Base-by-base conservation (phyloP, 306 rosid genomes). In the Pueraria montana region DNA sequence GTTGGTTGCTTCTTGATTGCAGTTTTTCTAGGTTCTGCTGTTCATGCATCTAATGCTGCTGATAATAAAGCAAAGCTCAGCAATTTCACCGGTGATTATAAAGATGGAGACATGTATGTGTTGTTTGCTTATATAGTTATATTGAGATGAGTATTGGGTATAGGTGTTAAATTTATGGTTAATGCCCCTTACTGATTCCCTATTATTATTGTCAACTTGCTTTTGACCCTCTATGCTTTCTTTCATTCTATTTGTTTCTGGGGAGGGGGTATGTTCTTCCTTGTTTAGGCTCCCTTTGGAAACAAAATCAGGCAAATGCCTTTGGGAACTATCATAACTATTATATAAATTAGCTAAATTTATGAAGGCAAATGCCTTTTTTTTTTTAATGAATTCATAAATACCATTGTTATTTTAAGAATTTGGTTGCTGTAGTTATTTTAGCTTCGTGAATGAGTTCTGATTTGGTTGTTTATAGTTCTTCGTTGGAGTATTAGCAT, bases 1-100 rank as follows among this genome's bases (percentile, higher is more conserved):
- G 98, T 91, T 72, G 99, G 81, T 53, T 95, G 99, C 89, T 93
- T 95, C 84, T 84, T 93, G 88, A 38, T 93, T 46, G 97, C 99
- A 5, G 99, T 92, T 71, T 92, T 91, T 86, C 91, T 95, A 53
- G 99, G 96, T 42, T 88, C 97, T 30, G 89, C 90, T 68, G 99
- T 95, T 77, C 96, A 93, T 89, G 80, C 97, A 66, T 95, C 99
- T 63, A 95, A 95, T 85, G 80, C 89, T 50, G 78, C 91, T 46
- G 99, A 92, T 86, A 88, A 95, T 67, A 80, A 89, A 24, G 94
- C 80, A 48, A 95, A 95, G 83, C 98, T 95, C 72, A 72, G 77
- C 24, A 74, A 40, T 46, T 71, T 83, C 52, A 23, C 90, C 6
- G 79, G 71, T 52, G 83, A 87, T 75, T 50, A 10, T 21, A 84